Evolutionary conservation across 2,329 filamentous ascomycete species (phyloP).

Genomic region (Lachnellula arida): DNA sequence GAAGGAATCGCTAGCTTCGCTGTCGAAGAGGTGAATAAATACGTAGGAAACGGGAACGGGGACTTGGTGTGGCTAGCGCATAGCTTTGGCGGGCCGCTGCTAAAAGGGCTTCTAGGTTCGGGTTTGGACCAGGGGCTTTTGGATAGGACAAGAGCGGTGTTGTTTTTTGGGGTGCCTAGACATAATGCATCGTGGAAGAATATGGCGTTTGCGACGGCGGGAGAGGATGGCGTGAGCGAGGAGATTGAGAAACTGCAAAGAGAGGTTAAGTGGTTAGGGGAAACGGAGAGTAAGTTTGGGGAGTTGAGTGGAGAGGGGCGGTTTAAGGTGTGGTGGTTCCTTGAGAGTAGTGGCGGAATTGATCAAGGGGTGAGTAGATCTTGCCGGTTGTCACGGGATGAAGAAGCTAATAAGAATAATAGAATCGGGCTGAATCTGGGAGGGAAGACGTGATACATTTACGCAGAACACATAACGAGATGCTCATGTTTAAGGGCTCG

Average conservation of each 20-base stretch:
- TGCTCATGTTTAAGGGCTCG: neutral
- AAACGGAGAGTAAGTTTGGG: neutral
- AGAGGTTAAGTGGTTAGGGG: neutral
- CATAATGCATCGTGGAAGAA: neutral
- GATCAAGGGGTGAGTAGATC: neutral
- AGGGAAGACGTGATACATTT: neutral
- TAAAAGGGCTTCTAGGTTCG: neutral
- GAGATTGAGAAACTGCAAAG: neutral
- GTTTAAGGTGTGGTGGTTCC: neutral
- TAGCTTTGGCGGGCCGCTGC: neutral
- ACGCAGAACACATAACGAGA: neutral
- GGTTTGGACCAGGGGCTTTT: neutral
- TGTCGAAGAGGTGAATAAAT: neutral
- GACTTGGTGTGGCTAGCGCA: neutral
- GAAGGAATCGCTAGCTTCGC: neutral
- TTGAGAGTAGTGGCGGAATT: neutral
- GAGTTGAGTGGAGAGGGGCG: neutral
- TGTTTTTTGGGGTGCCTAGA: neutral
- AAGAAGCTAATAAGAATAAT: neutral
- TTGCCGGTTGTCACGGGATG: neutral
- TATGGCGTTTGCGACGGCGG: neutral
- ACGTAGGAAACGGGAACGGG: neutral
- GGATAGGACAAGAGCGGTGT: neutral
- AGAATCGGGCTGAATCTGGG: neutral
- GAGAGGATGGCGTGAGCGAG: neutral